Percentiles rank a stretch among this genome's conserved stretches.
Evolutionary conservation across 73 alveolate genomes (phyloP).

Genomic region (Paramecium bursaria): DNA sequence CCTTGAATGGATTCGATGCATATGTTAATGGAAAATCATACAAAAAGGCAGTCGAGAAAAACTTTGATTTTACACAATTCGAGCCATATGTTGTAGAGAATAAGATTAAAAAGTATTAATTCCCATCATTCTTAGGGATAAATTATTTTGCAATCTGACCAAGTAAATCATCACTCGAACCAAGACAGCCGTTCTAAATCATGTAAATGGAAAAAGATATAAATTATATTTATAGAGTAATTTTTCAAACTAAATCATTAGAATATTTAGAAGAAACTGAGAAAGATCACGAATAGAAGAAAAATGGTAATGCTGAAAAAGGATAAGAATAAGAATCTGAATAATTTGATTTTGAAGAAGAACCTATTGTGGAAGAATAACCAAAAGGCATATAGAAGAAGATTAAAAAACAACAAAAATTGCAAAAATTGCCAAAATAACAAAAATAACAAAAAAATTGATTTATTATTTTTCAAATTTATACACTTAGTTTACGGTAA

Average conservation of each 20-base stretch:
- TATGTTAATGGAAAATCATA: constrained; percentile 29
- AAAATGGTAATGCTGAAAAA: no score
- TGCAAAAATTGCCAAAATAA: no score
- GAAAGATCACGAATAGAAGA: no score
- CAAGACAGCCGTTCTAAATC: constrained; percentile 16
- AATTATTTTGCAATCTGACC: constrained; percentile 42
- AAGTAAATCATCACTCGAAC: constrained; percentile 24
- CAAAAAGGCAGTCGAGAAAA: constrained; percentile 40
- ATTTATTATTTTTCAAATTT: no score
- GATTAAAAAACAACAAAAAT: no score
- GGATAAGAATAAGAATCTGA: no score
- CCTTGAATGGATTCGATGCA: constrained; percentile 8
- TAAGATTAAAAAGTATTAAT: constrained; percentile 16
- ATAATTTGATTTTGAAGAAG: no score
- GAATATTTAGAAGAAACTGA: constrained; percentile 52
- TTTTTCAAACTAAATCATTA: background rate
- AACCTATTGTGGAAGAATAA: no score
- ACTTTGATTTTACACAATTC: constrained; percentile 41
- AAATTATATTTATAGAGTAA: constrained; percentile 39
- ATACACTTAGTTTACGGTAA: no score
- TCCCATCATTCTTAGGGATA: constrained; percentile 1
- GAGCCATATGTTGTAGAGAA: constrained; percentile 51
- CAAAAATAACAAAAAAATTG: no score
- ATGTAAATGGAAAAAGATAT: constrained; percentile 58
- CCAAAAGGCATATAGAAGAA: no score